These are phyloP conservation scores for Trichoderma cornu-damae DNA, from an alignment of 2,329 filamentous ascomycete genomes.

Conservation along the genomic window DNA sequence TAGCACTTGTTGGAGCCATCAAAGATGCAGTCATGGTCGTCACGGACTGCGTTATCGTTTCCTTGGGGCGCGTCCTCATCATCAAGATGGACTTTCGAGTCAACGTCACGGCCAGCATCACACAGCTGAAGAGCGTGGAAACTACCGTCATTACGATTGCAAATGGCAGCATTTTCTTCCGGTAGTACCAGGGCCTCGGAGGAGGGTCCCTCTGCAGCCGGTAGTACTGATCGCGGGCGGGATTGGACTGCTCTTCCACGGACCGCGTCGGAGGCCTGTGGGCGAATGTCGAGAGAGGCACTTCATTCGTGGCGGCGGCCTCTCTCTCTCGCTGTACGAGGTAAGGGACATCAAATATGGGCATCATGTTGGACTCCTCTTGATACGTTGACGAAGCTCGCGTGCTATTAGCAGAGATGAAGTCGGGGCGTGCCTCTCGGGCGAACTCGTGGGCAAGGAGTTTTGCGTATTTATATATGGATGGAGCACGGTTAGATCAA, in stretches of 20 bases:
- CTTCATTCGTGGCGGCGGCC: background rate
- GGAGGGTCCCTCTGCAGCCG: background rate
- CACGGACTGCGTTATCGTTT: background rate
- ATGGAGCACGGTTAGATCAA: background rate
- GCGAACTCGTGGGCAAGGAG: background rate
- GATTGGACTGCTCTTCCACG: background rate
- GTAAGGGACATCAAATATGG: slow-evolving; percentile 1
- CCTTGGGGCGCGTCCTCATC: background rate
- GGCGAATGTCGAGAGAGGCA: background rate
- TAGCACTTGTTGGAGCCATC: background rate
- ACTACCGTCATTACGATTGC: background rate
- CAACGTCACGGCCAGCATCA: background rate
- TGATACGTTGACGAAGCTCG: background rate
- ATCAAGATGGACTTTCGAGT: slow-evolving; percentile 3
- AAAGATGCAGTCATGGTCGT: background rate
- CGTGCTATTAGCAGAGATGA: no score
- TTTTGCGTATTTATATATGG: background rate
- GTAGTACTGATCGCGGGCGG: slow-evolving; percentile 4
- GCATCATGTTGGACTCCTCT: background rate
- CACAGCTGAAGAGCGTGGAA: background rate
- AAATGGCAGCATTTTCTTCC: slow-evolving; percentile 8
- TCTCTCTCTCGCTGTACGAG: background rate
- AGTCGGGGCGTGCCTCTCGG: background rate
- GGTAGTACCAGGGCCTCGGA: slow-evolving; percentile 5
- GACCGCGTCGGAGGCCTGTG: background rate